Evolutionary conservation across 352 stramenopile genomes (phyloP).

Genomic region (Plasmopara halstedii): DNA sequence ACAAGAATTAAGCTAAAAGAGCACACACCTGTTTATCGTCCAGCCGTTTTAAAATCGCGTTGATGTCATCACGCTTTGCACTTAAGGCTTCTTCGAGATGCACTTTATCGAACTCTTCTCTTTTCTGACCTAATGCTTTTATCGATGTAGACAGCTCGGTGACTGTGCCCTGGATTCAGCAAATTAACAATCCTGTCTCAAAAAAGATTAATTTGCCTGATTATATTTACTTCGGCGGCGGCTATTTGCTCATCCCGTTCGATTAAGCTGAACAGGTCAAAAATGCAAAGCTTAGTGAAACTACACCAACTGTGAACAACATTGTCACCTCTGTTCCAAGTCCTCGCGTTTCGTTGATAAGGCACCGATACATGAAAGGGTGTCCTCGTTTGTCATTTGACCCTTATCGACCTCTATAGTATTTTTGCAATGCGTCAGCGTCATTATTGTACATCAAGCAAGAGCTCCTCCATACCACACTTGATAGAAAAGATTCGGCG

Average conservation of each 20-base stretch:
- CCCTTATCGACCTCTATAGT: constrained; percentile 32
- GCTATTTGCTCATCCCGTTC: constrained; percentile 23
- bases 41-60: constrained; percentile 14
- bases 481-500: constrained; percentile 28
- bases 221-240: constrained; percentile 15
- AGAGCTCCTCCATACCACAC: constrained; percentile 15
- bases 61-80: constrained; percentile 9
- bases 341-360: constrained; percentile 20
- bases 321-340: constrained; percentile 24
- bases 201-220: background rate
- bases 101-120: constrained; percentile 7
- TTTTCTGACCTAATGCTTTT: constrained; percentile 3
- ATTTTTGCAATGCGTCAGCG: constrained; percentile 2
- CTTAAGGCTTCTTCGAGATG: constrained; percentile 13
- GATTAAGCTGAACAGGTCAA: constrained; percentile 17
- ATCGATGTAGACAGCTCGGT: constrained; percentile 24
- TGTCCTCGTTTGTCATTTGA: constrained; percentile 47
- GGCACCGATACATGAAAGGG: constrained; percentile 23
- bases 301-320: background rate
- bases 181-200: background rate
- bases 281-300: background rate
- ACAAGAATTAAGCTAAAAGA: background rate
- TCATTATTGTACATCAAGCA: background rate
- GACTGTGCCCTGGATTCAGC: constrained; percentile 20
- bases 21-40: constrained; percentile 22